Conservation (phyloP, 305 asterid species). For the Vinca major region DNA sequence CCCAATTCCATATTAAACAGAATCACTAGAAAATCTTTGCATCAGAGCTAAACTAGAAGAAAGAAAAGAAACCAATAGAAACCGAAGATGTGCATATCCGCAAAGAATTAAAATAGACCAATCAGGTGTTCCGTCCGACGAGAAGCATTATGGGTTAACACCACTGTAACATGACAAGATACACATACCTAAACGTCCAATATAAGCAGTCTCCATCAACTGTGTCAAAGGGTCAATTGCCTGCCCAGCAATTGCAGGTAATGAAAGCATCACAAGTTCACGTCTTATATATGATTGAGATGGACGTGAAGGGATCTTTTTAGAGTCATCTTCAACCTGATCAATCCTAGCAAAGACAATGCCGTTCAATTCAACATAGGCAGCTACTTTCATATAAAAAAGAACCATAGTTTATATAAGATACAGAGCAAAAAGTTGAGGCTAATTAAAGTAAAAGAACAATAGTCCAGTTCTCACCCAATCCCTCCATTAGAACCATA, state of each 20-base stretch:
- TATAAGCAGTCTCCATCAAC: constrained; percentile 84
- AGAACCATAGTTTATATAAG: not conserved
- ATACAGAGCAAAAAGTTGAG: not conserved
- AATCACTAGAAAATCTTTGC: not conserved
- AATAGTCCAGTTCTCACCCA: constrained; percentile 26
- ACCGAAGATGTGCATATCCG: not conserved
- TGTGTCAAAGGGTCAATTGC: constrained; percentile 73
- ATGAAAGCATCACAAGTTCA: constrained; percentile 60
- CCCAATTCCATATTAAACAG: not conserved
- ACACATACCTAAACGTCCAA: constrained; percentile 71
- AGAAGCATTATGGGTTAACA: not conserved
- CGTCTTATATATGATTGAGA: constrained; percentile 30
- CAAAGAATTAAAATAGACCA: not conserved
- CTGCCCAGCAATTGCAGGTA: constrained; percentile 91
- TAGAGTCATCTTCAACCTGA: constrained; percentile 21
- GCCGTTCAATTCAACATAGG: constrained; percentile 35
- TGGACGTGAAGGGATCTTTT: constrained; percentile 21
- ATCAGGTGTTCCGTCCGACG: not conserved
- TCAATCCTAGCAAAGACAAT: constrained; percentile 25
- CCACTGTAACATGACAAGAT: constrained; percentile 4
- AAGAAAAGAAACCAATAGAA: not conserved
- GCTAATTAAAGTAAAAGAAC: not conserved
- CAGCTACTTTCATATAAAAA: not conserved
- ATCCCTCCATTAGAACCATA: constrained; percentile 27
- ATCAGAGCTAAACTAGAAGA: not conserved